These are phyloP conservation scores for Tulasnella sp. DNA, from an alignment of 768 basidiomycete species.

Conservation along the genomic window DNA sequence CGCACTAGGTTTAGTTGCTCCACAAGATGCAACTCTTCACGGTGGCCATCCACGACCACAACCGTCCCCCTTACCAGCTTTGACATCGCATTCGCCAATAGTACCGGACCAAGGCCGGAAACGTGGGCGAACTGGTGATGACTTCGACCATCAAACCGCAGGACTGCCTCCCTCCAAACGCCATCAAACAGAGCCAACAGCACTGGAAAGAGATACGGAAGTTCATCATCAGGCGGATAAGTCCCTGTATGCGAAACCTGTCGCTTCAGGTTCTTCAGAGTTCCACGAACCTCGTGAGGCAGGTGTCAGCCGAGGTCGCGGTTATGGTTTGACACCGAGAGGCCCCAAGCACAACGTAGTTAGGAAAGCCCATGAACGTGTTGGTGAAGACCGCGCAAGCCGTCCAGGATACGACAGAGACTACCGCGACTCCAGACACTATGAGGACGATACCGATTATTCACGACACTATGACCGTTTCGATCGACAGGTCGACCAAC, in stretches of 20 bases:
- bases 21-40: neutral
- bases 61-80: neutral
- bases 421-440: neutral
- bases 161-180: neutral
- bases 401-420: neutral
- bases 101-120: neutral
- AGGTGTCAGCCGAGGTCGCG: neutral
- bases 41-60: neutral
- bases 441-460: neutral
- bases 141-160: neutral
- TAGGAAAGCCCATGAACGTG: neutral
- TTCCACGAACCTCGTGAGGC: neutral
- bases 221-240: neutral
- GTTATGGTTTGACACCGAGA: neutral
- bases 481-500: neutral
- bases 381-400: neutral
- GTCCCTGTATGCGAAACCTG: neutral
- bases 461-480: neutral
- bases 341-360: neutral
- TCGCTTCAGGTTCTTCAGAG: neutral
- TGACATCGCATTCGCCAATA: neutral
- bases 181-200: neutral
- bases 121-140: neutral
- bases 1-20: neutral
- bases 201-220: neutral